These are phyloP conservation scores for Hypoxylon sp. DNA, from an alignment of 2,329 filamentous ascomycete genomes.

Conservation along the genomic window DNA sequence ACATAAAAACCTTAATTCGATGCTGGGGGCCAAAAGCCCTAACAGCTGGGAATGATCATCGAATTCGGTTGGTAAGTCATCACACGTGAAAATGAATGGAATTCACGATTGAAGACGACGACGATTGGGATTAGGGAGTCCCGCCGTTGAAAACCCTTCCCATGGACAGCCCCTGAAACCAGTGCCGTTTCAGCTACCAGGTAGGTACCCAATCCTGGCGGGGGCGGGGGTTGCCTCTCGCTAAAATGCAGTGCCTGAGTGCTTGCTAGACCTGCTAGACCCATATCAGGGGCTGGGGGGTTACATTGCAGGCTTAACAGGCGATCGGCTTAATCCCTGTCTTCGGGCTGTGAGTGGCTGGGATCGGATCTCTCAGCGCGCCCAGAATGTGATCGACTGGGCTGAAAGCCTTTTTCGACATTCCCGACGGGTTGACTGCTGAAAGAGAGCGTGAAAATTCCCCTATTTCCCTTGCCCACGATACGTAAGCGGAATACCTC, in stretches of 20 bases:
- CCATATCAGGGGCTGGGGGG: constrained; percentile 17
- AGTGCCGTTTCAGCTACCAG: constrained; percentile 34
- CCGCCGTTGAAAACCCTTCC: constrained; percentile 15
- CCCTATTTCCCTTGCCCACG: constrained; percentile 29
- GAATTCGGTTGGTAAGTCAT: background rate
- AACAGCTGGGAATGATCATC: constrained; percentile 5
- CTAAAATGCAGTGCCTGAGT: constrained; percentile 27
- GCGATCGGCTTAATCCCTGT: constrained; percentile 40
- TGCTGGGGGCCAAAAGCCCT: constrained; percentile 13
- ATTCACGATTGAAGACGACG: background rate
- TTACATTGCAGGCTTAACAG: constrained; percentile 20
- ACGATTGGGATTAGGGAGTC: constrained; percentile 14
- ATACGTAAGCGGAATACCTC: constrained; percentile 27
- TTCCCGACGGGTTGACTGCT: constrained; percentile 4
- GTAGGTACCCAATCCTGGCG: constrained; percentile 27
- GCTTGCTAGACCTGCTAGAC: too few species aligned
- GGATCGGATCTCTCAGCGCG: constrained; percentile 33
- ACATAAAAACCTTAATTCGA: constrained; percentile 20
- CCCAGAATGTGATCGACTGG: constrained; percentile 19
- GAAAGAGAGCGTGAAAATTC: constrained; percentile 21
- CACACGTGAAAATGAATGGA: constrained; percentile 1
- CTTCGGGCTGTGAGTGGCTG: constrained; percentile 40
- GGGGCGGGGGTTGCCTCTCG: constrained; percentile 35
- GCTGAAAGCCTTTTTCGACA: constrained; percentile 20
- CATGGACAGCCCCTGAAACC: constrained; percentile 34